Evolutionary conservation across 2,329 filamentous ascomycete genomes (phyloP), one percentile per base, ranked within the genome.

Genomic region (Chaetomium olivaceum): DNA sequence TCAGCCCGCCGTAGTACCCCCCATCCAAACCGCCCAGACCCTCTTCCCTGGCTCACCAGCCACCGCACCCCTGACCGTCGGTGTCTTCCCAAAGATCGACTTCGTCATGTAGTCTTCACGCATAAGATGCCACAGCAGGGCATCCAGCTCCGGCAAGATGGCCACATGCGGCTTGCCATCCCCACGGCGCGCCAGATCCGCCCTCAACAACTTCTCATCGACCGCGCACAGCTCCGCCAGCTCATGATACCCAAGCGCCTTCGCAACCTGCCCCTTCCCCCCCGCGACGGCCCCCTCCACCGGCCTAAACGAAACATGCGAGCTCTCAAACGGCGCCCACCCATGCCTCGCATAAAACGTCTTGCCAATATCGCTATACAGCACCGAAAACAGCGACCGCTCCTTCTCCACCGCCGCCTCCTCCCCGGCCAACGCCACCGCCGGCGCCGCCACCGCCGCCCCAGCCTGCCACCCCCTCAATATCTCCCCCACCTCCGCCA

Each of bases 341-440:
- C 92, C 92, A 69, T 87, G 83, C 36, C 81, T 82, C 3, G 89
- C 85, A 78, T 97, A 97, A 77, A 93, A 97, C 48, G 81, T 80
- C 80, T 92, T 90, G 23, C 93, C 92, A 69, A 96, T 93, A 73
- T 96, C 92, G 9, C 92, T 96, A 77, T 89, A 97, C 9, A 97
- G 82, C 8, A 96, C 85, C 0, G 91, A 93, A 76, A 94, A 95
- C 16, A 86, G n/a, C 56, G 52, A 58, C 2, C 11, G 29, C 33
- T 27, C 29, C 51, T 43, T 54, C 58, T 61, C 61, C 46, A 69
- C 73, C 59, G 68, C 71, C 14, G 4, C 51, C 67, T 1, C 61
- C 61, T 16, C 69, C 70, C 59, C 68, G 33, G n/a, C 23, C 1
- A n/a, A 5, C 16, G 39, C 61, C 43, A 69, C 73, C 58, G 68